phyloP scores from a whole-genome alignment of 1,284 basidiomycete species.

The Leccinum pallidistipes region DNA sequence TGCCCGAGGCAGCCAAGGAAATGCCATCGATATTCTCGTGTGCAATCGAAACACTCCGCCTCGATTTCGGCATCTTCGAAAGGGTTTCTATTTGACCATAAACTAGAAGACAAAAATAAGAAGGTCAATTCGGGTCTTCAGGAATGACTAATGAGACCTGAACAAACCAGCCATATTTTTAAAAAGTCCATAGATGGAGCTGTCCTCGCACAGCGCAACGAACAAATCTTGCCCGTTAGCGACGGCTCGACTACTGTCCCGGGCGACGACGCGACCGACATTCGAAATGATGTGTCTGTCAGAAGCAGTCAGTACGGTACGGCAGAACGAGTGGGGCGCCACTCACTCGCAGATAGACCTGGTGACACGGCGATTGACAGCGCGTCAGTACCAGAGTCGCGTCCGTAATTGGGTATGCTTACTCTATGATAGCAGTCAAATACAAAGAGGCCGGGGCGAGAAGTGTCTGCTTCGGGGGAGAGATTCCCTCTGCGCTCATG shows the following conservation, averaged over 20 bases:
- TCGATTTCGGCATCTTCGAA: constrained; percentile 54
- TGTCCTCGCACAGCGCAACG: constrained; percentile 85
- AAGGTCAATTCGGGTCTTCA: constrained; percentile 12
- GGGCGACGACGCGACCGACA: constrained; percentile 78
- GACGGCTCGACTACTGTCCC: constrained; percentile 77
- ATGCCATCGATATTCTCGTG: constrained; percentile 36
- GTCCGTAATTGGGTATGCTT: constrained; percentile 38
- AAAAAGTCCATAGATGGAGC: constrained; percentile 79
- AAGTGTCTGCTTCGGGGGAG: constrained; percentile 54
- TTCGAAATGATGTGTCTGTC: constrained; percentile 79
- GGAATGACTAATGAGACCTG: constrained; percentile 11
- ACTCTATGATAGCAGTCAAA: constrained; percentile 92
- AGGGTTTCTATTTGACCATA: constrained; percentile 76
- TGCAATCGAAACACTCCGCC: constrained; percentile 70
- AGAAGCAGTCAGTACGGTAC: constrained; percentile 7
- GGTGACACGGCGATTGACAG: constrained; percentile 21
- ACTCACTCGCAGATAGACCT: constrained; percentile 86
- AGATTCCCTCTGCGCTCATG: constrained; percentile 46
- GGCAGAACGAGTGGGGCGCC: not conserved
- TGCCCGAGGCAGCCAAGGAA: constrained; percentile 28
- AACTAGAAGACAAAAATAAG: constrained; percentile 43
- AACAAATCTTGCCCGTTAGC: constrained; percentile 83
- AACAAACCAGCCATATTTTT: constrained; percentile 74
- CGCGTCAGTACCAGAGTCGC: constrained; percentile 17
- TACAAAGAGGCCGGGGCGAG: constrained; percentile 85